Base-by-base conservation (phyloP, 1,139 yeast species). In the Blastobotrys buckinghamii region DNA sequence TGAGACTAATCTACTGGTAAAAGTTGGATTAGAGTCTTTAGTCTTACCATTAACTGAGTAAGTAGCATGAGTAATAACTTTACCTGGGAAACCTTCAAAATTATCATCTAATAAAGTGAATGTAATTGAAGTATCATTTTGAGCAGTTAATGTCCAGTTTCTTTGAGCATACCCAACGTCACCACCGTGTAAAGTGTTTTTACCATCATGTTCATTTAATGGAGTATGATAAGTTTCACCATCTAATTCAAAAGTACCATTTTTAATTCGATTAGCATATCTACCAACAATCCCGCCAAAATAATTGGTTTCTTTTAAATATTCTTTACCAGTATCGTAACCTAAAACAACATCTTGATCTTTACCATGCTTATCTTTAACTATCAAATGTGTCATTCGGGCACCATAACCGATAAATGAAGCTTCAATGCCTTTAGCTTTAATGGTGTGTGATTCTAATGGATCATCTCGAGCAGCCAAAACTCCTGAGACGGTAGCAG, bases 221-320 rank as follows among this genome's bases (percentile, higher is more conserved):
- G 72, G 66, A 42, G 77, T 62, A 26, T 65, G 58, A 54, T 63
- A 70, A 13, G 60, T 56, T 38, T 63, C 57, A 1, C 72, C 76
- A 43, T 68, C 64, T 24, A 76, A 49, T 17, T 58, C 51, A 51
- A 76, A 70, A 44, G 62, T 56, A 15, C 76, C 80, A 32, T 66
- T 62, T 13, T 70, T 63, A 46, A 78, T 72, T 55, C 82, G 67
- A 61, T 78, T 78, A 44, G 82, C 81, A 53, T 68, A 73, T 49
- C 82, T 69, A 13, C 83, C 83, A 26, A 78, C 73, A n/a, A 80
- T 76, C 32, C 81, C 74, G 34, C 82, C 83, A 53, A 76, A 71
- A 57, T 68, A 77, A 17, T 79, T 78, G 3, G 52, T 50, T 38
- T 50, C 53, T 12, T 50, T 39, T 38, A 50, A 47, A 26, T 50